Evolutionary conservation across 495 filamentous ascomycete species (phyloP), one percentile per base, ranked within the genome.

Genomic region (Penicillium simplicissimum): DNA sequence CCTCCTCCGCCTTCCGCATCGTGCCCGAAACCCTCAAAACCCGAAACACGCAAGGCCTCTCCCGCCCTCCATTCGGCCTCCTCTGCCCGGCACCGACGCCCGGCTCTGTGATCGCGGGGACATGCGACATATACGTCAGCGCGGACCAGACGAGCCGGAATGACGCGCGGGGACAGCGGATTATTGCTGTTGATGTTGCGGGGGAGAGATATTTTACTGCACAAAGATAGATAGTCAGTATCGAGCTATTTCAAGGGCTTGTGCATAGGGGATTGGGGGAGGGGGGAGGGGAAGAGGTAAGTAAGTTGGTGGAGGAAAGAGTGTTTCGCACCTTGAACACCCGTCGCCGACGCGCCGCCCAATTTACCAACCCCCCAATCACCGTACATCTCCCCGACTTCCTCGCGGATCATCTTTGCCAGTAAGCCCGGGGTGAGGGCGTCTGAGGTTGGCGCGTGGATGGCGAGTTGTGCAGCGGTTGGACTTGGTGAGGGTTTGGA

Each of bases 11-110:
- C 77, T 96, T 97, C 61, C 85, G 86, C 66, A 98, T 96, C 10
- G 96, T 98, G 21, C 95, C 95, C 59, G 89, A 92, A n/a, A 97
- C 91, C 57, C 90, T 82, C 15, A 97, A 83, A n/a, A 98, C 93
- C 52, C 89, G 86, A 53, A 93, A 88, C 8, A 96, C 87, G 64
- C 91, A 93, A 0, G 84, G 80, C 56, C 76, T 62, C 17, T 71
- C 68, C 48, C 69, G 65, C 14, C 65, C 59, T 40, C 34, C 83
- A 77, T 66, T 63, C 23, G 45, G 81, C 76, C 66, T 81, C 74
- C 64, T 77, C 40, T 61, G 60, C 0, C 52, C 35, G 3, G 52
- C 19, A 3, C 45, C 60, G 8, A 48, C n/a, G 19, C 21, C 57
- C 1, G 35, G 47, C 0, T 52, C 53, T 13, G 49, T 51, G 0